Conservation (phyloP, 768 basidiomycete genomes). For the Podaxis mareebaensis region DNA sequence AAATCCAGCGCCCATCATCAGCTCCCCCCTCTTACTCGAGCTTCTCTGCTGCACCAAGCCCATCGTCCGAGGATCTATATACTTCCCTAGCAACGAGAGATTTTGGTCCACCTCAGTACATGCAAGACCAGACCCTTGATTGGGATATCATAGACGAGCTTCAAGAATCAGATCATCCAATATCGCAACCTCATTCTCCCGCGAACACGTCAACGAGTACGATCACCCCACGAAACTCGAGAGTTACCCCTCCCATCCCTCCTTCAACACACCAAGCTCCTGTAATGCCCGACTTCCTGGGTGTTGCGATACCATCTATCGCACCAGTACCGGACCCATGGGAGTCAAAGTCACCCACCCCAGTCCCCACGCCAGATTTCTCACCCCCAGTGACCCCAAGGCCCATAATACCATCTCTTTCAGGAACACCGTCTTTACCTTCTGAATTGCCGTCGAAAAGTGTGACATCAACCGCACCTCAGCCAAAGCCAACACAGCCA, state of each 20-base stretch:
- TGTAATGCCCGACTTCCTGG: not conserved
- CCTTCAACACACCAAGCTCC: not conserved
- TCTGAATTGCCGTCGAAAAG: not conserved
- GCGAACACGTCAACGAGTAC: constrained; percentile 2
- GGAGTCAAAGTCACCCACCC: not conserved
- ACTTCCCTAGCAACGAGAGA: not conserved
- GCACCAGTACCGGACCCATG: not conserved
- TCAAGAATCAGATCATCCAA: not conserved
- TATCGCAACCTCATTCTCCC: not conserved
- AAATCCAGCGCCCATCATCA: constrained; percentile 4
- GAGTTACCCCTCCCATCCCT: not conserved
- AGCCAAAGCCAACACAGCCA: too few relatives aligned
- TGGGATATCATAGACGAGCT: not conserved
- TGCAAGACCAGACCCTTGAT: not conserved
- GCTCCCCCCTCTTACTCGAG: constrained; percentile 7
- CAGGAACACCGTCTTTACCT: not conserved
- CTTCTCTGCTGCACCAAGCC: constrained; percentile 11
- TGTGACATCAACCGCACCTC: not conserved
- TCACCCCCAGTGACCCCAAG: not conserved
- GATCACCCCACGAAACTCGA: not conserved
- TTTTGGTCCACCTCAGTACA: not conserved
- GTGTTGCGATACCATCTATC: not conserved
- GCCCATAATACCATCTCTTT: not conserved
- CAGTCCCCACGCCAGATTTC: not conserved
- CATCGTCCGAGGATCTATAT: not conserved